Evolutionary conservation across 2,329 filamentous ascomycete genomes (phyloP).

Genomic region (Pseudogymnoascus sp.): DNA sequence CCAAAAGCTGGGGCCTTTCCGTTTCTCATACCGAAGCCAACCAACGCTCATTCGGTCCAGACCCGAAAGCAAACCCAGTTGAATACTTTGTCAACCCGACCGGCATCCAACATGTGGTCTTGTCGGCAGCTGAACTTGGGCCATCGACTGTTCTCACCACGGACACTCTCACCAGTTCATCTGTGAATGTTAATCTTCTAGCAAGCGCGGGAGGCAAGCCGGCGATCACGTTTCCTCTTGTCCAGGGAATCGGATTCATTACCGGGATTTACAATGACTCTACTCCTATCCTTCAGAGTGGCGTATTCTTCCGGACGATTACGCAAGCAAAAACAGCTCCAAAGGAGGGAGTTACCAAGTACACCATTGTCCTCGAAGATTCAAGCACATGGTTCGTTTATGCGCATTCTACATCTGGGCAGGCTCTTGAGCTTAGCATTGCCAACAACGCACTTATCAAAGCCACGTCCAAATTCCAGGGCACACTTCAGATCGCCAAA

Average conservation of each 20-base stretch:
- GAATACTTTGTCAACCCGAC: constrained; percentile 74
- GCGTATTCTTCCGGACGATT: constrained; percentile 64
- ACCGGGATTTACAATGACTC: constrained; percentile 66
- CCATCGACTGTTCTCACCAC: constrained; percentile 46
- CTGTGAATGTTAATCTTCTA: constrained; percentile 58
- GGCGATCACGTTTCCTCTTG: constrained; percentile 66
- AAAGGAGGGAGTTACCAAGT: constrained; percentile 64
- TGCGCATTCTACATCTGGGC: constrained; percentile 49
- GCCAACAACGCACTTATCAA: constrained; percentile 56
- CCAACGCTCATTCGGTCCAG: constrained; percentile 59
- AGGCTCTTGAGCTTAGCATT: constrained; percentile 58
- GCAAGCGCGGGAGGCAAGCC: constrained; percentile 43
- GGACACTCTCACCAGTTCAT: constrained; percentile 48
- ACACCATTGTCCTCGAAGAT: constrained; percentile 63
- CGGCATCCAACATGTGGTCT: constrained; percentile 68
- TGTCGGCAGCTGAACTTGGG: constrained; percentile 70
- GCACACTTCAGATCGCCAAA: constrained; percentile 77
- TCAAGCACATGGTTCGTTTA: constrained; percentile 74
- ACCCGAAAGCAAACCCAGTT: constrained; percentile 46
- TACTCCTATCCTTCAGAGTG: constrained; percentile 64
- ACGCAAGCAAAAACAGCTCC: constrained; percentile 46
- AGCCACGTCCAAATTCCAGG: constrained; percentile 60
- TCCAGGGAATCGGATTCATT: constrained; percentile 84
- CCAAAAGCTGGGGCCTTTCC: constrained; percentile 66
- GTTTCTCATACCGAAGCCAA: constrained; percentile 63